Percentiles rank a stretch among this genome's conserved stretches.
Conservation (phyloP, 345 rosid species). For the Pseudoturritis turrita region DNA sequence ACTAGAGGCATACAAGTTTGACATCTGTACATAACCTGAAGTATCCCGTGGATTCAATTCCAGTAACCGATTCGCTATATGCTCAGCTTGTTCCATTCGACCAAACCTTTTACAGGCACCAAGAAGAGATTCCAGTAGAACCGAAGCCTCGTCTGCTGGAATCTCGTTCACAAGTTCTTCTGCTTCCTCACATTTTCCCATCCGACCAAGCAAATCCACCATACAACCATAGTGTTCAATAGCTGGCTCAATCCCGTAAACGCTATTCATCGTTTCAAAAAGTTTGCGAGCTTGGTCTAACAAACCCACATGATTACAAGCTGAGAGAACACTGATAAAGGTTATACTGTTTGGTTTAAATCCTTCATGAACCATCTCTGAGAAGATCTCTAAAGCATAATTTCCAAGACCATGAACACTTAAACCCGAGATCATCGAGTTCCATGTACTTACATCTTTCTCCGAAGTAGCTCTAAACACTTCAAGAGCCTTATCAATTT, state of each 20-base stretch:
- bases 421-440: conserved; percentile 47
- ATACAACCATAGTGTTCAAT: conserved; percentile 49
- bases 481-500: conserved; percentile 43
- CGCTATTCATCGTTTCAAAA: conserved; percentile 38
- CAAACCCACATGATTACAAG: conserved; percentile 53
- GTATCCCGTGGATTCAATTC: conserved; percentile 31
- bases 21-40: conserved; percentile 39
- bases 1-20: conserved; percentile 37
- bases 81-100: conserved; percentile 37
- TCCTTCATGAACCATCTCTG: conserved; percentile 47
- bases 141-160: conserved; percentile 30
- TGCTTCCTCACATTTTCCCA: conserved; percentile 41
- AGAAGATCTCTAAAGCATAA: conserved; percentile 42
- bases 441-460: conserved; percentile 51
- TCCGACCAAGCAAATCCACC: conserved; percentile 51
- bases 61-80: conserved; percentile 31
- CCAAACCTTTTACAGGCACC: conserved; percentile 46
- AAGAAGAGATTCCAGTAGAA: conserved; percentile 36
- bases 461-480: conserved; percentile 33
- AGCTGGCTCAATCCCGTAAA: conserved; percentile 40
- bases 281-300: conserved; percentile 37
- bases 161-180: conserved; percentile 31
- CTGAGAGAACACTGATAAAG: conserved; percentile 40
- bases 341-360: conserved; percentile 41
- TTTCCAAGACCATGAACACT: conserved; percentile 41